Conservation (phyloP, 345 rosid genomes). For the Camelina laxa region DNA sequence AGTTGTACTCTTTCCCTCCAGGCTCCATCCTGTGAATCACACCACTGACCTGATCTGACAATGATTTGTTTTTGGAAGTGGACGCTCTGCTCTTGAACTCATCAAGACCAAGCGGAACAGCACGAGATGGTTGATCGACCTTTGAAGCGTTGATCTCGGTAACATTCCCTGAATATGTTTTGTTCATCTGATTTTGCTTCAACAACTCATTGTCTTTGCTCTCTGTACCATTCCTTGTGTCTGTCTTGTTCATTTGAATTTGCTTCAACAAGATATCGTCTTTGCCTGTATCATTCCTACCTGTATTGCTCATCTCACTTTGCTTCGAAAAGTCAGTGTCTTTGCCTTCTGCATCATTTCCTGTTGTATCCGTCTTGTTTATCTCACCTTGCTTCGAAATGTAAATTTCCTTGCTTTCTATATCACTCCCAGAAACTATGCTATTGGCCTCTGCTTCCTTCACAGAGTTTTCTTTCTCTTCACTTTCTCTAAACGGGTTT, state of each 20-base stretch:
- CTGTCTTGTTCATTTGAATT: conserved; percentile 1
- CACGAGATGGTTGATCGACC: conserved; percentile 56
- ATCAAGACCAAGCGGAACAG: conserved; percentile 76
- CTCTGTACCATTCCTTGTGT: conserved; percentile 4
- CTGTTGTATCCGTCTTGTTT: conserved; percentile 25
- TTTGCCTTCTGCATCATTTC: conserved; percentile 40
- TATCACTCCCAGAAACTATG: conserved; percentile 22
- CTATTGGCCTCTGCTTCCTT: conserved; percentile 24
- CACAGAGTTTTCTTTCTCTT: background rate
- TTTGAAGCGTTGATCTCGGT: conserved; percentile 45
- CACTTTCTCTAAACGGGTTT: conserved; percentile 6
- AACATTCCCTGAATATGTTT: conserved; percentile 24
- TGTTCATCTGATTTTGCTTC: conserved; percentile 26
- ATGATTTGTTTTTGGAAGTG: conserved; percentile 63
- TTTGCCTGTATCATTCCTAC: conserved; percentile 26
- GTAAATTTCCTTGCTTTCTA: conserved; percentile 34
- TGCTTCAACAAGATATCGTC: conserved; percentile 10
- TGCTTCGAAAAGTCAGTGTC: conserved; percentile 23
- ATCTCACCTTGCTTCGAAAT: conserved; percentile 14
- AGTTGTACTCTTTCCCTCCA: conserved; percentile 86
- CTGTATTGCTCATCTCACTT: conserved; percentile 17
- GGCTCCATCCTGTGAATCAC: conserved; percentile 85
- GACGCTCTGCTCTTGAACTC: conserved; percentile 92
- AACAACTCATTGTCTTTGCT: background rate
- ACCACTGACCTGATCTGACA: conserved; percentile 64